Evolutionary conservation across 2,329 filamentous ascomycete genomes (phyloP), one percentile per base, ranked within the genome.

Genomic region (Talaromyces rugulosus): DNA sequence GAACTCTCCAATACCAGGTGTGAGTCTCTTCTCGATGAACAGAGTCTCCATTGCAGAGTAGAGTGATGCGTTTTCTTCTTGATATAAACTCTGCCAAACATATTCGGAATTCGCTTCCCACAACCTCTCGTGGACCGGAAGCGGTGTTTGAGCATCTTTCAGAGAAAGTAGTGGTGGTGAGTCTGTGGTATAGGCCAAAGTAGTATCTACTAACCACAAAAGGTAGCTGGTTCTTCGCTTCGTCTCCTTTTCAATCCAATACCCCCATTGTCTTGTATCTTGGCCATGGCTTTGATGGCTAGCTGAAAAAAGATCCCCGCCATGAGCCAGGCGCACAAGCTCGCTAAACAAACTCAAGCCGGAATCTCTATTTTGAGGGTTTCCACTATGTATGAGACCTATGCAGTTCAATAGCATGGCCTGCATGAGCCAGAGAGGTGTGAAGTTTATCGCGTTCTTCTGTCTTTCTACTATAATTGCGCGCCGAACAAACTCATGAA

Each of bases 1-100:
- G 62, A 84, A 81, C 50, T 84, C 81, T 18, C 81, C 80, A 36
- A 79, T 76, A 16, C 73, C 74, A 0, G 73, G 66, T 9, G 78
- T 72, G 6, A 83, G 67, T 40, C 69, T 72, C 66, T 83, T 84
- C 64, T 82, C 80, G 27, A 82, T 75, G 65, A 83, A 84, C 2
- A 83, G 65, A 3, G 74, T 74, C 56, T 82, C 75, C 12, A 82
- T 70, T 1, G 80, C 78, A 52, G 75, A 70, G 40, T 74, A 72
- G 4, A 82, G 72, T 18, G 78, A 78, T 16, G 72, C 68, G 28
- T 70, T 73, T 59, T 67, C 71, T 66, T 61, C 36, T 27, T 70
- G 66, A 62, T 66, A 67, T 23, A 71, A 59, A 9, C 61, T 61
- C 55, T 70, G 67, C 77, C 77, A 80, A 30, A 51, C 34, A 18